These are phyloP conservation scores for Cinnamomum micranthum DNA, from an alignment of 164 flowering plant genomes.

Conservation along the genomic window DNA sequence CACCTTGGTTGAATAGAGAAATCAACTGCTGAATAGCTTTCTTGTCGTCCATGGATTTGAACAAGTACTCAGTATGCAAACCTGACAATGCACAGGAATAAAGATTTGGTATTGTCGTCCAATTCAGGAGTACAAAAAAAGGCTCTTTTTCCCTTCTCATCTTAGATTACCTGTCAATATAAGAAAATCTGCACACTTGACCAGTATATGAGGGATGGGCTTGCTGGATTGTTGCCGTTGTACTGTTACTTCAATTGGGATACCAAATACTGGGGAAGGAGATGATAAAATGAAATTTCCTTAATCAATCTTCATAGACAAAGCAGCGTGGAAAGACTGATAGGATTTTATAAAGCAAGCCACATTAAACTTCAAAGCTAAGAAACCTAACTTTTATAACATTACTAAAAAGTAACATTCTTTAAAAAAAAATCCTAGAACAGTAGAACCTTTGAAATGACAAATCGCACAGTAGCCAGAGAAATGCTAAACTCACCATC, in stretches of 20 bases:
- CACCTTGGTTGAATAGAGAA: slow-evolving; percentile 82
- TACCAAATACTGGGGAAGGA: slow-evolving; percentile 66
- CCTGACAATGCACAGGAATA: slow-evolving; percentile 34
- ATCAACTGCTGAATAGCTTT: slow-evolving; percentile 68
- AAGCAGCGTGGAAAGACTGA: not conserved
- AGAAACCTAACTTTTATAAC: not conserved
- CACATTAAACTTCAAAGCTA: too few species aligned
- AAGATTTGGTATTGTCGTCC: not conserved
- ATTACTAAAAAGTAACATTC: not conserved
- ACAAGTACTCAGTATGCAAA: slow-evolving; percentile 54
- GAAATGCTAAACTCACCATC: slow-evolving; percentile 56
- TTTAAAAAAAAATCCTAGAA: not conserved
- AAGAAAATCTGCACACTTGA: slow-evolving; percentile 85
- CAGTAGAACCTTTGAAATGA: not conserved
- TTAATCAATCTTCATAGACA: not conserved
- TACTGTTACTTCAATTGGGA: slow-evolving; percentile 76
- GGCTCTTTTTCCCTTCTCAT: not conserved
- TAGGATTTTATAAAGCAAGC: not conserved
- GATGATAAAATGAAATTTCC: not conserved
- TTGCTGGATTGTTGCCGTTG: slow-evolving; percentile 65
- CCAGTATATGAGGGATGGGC: slow-evolving; percentile 67
- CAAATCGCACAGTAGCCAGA: not conserved
- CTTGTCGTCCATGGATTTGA: slow-evolving; percentile 71
- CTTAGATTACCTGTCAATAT: slow-evolving; percentile 59
- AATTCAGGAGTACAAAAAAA: not conserved